Conservation (phyloP, 208 protist species). For the Trypanosoma vivax region DNA sequence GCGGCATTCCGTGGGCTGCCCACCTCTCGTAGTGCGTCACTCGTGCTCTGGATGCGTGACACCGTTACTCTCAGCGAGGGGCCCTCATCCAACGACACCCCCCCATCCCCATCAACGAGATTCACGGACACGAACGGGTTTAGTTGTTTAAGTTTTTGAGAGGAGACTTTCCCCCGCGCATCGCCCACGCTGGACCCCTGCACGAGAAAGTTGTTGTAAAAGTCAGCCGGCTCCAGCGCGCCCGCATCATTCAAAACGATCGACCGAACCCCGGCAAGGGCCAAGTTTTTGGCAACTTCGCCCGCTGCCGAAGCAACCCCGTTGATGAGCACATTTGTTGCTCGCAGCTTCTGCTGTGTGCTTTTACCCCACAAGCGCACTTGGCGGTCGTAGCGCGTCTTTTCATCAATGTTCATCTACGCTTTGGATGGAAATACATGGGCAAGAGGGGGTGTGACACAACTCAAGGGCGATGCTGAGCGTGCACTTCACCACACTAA, state of each 20-base stretch:
- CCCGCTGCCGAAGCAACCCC: conserved; percentile 49
- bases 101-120: background rate
- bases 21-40: conserved; percentile 2
- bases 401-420: conserved; percentile 46
- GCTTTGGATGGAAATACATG: background rate
- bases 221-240: conserved; percentile 19
- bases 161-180: conserved; percentile 7
- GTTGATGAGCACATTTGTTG: conserved; percentile 43
- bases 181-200: conserved; percentile 20
- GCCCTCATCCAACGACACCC: no score
- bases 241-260: conserved; percentile 41
- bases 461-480: background rate
- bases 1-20: background rate
- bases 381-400: conserved; percentile 89
- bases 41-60: background rate
- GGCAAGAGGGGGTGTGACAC: background rate
- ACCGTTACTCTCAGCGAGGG: conserved; percentile 3
- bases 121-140: conserved; percentile 16
- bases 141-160: conserved; percentile 9
- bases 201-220: conserved; percentile 50
- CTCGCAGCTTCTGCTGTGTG: conserved; percentile 79
- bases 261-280: conserved; percentile 78
- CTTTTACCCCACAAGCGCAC: conserved; percentile 89
- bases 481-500: background rate
- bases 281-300: conserved; percentile 89